A percentile compares a stretch with the other conserved stretches of the same genome.
Conservation (phyloP, 257 asterid genomes). For the Handroanthus guayacan region DNA sequence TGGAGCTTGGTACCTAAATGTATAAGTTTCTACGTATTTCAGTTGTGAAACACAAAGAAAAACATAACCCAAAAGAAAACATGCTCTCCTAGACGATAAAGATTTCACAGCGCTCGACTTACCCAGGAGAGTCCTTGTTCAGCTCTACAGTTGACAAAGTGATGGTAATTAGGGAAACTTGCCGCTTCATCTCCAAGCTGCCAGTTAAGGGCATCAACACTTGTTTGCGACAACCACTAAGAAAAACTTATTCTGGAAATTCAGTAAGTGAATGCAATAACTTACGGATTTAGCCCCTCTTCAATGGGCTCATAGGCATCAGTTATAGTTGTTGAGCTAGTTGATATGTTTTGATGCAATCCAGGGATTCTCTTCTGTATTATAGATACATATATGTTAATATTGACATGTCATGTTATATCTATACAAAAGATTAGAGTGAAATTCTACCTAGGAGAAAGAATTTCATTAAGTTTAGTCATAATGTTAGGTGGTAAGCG, state of each 20-base stretch:
- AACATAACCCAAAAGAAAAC: no score
- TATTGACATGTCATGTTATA: no score
- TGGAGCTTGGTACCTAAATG: conserved; percentile 67
- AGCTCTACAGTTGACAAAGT: conserved; percentile 67
- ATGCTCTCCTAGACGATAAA: no score
- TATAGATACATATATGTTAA: no score
- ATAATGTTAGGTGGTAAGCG: no score
- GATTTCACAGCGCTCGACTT: neutral
- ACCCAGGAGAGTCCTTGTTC: conserved; percentile 77
- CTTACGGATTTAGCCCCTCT: conserved; percentile 80
- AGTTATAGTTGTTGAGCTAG: conserved; percentile 70
- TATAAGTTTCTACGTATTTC: neutral
- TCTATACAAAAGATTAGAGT: neutral
- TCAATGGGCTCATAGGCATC: conserved; percentile 82
- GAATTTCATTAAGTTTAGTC: neutral
- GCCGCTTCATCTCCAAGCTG: conserved; percentile 84
- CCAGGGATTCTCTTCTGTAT: conserved; percentile 64
- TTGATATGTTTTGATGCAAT: conserved; percentile 70
- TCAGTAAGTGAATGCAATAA: conserved; percentile 18
- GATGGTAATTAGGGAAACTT: conserved; percentile 77
- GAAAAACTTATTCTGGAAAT: neutral
- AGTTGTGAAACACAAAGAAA: neutral
- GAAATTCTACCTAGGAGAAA: neutral
- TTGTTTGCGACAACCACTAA: neutral
- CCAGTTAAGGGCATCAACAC: neutral